Conservation (phyloP, 441 rosid genomes). For the Brassica hybrid region DNA sequence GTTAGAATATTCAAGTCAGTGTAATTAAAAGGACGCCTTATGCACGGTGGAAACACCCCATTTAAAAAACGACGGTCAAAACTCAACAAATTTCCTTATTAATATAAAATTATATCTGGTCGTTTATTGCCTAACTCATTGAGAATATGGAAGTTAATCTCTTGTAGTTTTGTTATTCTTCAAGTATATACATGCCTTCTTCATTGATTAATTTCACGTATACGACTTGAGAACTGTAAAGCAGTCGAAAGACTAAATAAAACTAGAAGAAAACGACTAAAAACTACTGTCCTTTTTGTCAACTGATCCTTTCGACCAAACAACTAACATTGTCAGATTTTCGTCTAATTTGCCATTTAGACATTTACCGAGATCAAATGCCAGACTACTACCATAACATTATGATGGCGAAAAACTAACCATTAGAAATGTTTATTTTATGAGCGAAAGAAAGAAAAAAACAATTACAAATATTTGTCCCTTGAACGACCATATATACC, state of each 20-base stretch:
- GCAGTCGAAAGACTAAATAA: neutral
- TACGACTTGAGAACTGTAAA: neutral
- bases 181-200: neutral
- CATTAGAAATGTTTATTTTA: too few species aligned
- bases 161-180: neutral
- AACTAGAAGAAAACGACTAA: constrained; percentile 3
- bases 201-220: constrained; percentile 2
- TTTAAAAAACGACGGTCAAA: constrained; percentile 10
- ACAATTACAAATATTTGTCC: neutral
- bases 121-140: constrained; percentile 30
- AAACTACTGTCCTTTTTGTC: constrained; percentile 1
- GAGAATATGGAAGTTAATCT: neutral
- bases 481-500: constrained; percentile 7
- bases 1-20: constrained; percentile 24
- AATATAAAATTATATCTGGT: constrained; percentile 22
- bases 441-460: neutral
- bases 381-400: too few species aligned
- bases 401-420: neutral
- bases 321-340: neutral
- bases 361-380: neutral
- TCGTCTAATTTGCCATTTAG: neutral
- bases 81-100: constrained; percentile 1
- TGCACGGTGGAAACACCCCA: constrained; percentile 1
- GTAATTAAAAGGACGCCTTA: constrained; percentile 17
- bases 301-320: constrained; percentile 3